These are phyloP conservation scores for Nepenthes gracilis DNA, from an alignment of 148 eudicot genomes.

Conservation along the genomic window DNA sequence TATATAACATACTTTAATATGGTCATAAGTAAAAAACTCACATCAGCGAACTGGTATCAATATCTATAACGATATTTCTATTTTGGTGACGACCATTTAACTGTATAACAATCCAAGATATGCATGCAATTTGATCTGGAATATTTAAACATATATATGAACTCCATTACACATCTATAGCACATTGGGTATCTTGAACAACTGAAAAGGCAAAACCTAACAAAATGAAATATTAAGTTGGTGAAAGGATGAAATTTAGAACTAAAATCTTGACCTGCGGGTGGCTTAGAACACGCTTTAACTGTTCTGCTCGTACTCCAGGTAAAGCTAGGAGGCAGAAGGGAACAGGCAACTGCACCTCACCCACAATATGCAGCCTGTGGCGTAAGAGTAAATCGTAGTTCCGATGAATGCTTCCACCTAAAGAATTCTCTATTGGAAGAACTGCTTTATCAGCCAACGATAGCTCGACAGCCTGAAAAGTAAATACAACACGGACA, in stretches of 20 bases:
- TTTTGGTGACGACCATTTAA: too few species aligned
- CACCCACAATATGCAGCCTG: slow-evolving; percentile 84
- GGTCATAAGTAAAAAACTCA: too few species aligned
- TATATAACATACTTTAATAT: too few species aligned
- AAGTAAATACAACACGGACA: not conserved
- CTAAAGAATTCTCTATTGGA: slow-evolving; percentile 86
- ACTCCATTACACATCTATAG: too few species aligned
- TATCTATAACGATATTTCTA: too few species aligned
- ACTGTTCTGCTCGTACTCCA: slow-evolving; percentile 62
- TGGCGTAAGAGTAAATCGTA: slow-evolving; percentile 84
- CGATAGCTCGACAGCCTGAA: slow-evolving; percentile 82
- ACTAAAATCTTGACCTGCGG: slow-evolving; percentile 43
- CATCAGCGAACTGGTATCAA: too few species aligned
- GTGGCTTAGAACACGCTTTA: slow-evolving; percentile 81
- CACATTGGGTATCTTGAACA: too few species aligned
- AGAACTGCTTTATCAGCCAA: slow-evolving; percentile 84
- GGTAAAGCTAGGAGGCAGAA: slow-evolving; percentile 82
- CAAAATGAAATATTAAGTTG: too few species aligned
- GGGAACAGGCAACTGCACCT: slow-evolving; percentile 63
- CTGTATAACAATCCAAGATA: too few species aligned
- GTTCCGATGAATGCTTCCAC: slow-evolving; percentile 81
- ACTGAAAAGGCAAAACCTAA: too few species aligned
- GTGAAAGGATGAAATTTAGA: not conserved
- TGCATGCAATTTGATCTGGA: too few species aligned
- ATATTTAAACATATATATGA: too few species aligned